phyloP scores from a whole-genome alignment of 805 yeast genomes.

The Candida taoyuanica region DNA sequence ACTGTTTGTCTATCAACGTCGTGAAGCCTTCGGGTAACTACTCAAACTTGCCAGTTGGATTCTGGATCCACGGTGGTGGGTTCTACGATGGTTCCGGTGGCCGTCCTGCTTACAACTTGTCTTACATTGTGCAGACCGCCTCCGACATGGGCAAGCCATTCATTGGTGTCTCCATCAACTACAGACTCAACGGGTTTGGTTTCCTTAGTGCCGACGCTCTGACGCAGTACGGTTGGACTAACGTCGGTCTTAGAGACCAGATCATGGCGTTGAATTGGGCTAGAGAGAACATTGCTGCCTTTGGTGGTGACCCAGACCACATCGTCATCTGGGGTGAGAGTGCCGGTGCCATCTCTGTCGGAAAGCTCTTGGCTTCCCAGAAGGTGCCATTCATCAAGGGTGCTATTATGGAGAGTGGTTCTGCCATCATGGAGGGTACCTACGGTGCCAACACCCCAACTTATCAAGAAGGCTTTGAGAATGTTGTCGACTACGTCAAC shows the following conservation, averaged over 20 bases:
- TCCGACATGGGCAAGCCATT: constrained; percentile 21
- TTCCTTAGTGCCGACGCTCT: constrained; percentile 27
- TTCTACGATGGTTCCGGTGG: constrained; percentile 26
- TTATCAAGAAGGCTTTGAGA: constrained; percentile 6
- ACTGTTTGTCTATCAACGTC: constrained; percentile 29
- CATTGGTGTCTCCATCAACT: constrained; percentile 35
- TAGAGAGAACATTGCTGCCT: constrained; percentile 28
- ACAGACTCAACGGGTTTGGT: constrained; percentile 35
- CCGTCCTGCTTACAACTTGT: constrained; percentile 16
- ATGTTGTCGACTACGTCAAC: constrained; percentile 9
- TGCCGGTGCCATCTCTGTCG: constrained; percentile 31
- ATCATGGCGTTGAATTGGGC: constrained; percentile 34
- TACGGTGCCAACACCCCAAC: constrained; percentile 4
- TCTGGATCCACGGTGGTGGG: constrained; percentile 37
- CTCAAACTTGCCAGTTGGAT: constrained; percentile 27
- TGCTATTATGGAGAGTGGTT: constrained; percentile 19
- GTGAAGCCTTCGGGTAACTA: constrained; percentile 21
- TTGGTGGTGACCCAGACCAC: constrained; percentile 34
- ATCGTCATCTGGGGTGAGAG: constrained; percentile 36
- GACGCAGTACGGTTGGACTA: constrained; percentile 24
- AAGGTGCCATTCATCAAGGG: constrained; percentile 14
- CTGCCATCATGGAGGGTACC: constrained; percentile 5
- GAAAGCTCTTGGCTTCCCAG: constrained; percentile 11
- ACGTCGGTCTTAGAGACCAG: constrained; percentile 35
- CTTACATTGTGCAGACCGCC: constrained; percentile 16